A percentile compares a stretch with the other conserved stretches of the same genome.
These are phyloP conservation scores for Calonectria pseudoreteaudii DNA, from an alignment of 2,329 filamentous ascomycete species.

Conservation along the genomic window DNA sequence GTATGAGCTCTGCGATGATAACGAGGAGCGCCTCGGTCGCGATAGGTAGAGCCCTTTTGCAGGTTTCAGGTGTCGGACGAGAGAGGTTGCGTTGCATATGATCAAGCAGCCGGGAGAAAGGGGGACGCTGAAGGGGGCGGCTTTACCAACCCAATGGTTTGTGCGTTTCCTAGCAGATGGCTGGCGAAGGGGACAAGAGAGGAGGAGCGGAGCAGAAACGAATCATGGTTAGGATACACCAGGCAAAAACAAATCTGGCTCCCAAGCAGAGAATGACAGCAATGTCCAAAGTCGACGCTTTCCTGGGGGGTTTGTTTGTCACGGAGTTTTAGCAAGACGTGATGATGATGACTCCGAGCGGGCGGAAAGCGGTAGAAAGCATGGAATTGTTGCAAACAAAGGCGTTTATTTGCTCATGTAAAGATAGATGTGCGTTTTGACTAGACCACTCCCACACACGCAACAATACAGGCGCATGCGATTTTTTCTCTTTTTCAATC, in stretches of 20 bases:
- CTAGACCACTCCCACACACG: conserved; percentile 18
- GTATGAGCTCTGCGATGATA: conserved; percentile 79
- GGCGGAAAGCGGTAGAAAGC: conserved; percentile 10
- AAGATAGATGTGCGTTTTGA: conserved; percentile 25
- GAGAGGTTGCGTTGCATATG: background rate
- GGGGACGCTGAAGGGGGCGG: too few species aligned
- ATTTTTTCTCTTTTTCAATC: background rate
- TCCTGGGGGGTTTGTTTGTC: background rate
- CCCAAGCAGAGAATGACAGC: background rate
- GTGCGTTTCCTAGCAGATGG: background rate
- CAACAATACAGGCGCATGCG: conserved; percentile 22
- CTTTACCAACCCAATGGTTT: background rate
- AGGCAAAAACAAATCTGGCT: background rate
- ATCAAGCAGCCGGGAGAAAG: background rate
- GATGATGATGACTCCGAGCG: background rate
- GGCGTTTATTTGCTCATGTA: conserved; percentile 22
- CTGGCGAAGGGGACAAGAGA: too few species aligned
- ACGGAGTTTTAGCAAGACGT: background rate
- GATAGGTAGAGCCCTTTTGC: conserved; percentile 51
- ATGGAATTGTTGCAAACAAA: conserved; percentile 16
- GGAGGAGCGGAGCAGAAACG: background rate
- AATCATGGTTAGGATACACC: background rate
- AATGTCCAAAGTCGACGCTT: conserved; percentile 1
- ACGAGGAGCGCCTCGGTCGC: conserved; percentile 82
- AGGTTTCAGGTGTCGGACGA: background rate